phyloP scores from a whole-genome alignment of 2,329 filamentous ascomycete genomes.

The Lizonia empirigonia region DNA sequence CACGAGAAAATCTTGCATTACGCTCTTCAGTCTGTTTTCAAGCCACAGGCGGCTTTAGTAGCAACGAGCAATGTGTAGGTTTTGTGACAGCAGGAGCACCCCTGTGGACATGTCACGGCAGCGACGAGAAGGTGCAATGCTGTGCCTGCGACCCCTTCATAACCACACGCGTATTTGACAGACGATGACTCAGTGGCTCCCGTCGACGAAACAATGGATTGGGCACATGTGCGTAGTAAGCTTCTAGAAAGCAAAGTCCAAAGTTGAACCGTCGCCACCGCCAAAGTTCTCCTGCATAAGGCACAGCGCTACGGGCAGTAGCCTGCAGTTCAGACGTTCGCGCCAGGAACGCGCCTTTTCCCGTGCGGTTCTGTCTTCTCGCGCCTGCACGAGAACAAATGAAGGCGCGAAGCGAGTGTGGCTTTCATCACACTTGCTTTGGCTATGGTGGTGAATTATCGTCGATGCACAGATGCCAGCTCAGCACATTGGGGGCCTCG shows the following conservation, averaged over 20 bases:
- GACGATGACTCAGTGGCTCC: too few relatives aligned
- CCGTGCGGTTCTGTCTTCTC: neutral
- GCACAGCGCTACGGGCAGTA: conserved; percentile 10
- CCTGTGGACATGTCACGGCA: neutral
- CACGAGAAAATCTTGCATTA: neutral
- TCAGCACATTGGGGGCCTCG: conserved; percentile 8
- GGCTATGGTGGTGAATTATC: neutral
- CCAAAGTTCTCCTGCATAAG: conserved; percentile 7
- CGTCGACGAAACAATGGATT: neutral
- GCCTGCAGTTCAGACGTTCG: conserved; percentile 1
- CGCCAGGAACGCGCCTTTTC: conserved; percentile 5
- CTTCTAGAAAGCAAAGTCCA: neutral
- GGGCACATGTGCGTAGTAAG: conserved; percentile 2
- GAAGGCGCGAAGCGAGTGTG: neutral
- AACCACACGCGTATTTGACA: too few relatives aligned
- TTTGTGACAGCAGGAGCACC: too few relatives aligned
- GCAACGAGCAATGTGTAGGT: neutral
- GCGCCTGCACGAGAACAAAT: neutral
- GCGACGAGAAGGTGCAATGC: neutral
- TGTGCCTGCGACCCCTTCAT: too few relatives aligned
- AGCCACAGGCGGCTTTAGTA: too few relatives aligned
- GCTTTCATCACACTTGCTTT: conserved; percentile 8
- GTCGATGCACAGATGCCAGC: conserved; percentile 18
- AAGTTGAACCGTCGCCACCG: conserved; percentile 6
- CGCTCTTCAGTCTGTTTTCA: neutral